Conservation (phyloP, 768 basidiomycete genomes). For the Tricholoma hemisulphureum region DNA sequence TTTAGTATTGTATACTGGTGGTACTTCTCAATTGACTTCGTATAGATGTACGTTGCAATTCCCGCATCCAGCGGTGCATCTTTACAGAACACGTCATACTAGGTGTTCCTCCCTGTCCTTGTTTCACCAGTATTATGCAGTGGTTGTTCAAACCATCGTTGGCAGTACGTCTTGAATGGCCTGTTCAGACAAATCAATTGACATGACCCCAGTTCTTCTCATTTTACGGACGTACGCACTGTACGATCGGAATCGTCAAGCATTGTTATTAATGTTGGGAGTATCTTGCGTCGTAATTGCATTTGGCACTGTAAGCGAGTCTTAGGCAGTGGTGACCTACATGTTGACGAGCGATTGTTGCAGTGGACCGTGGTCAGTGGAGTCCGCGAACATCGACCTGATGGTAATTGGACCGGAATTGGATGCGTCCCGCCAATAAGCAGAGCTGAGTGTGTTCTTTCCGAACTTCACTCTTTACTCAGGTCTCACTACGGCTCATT, state of each 20-base stretch:
- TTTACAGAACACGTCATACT: not conserved
- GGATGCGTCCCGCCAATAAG: conserved; percentile 24
- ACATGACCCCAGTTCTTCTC: conserved; percentile 26
- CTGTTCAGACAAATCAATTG: not conserved
- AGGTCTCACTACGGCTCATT: not conserved
- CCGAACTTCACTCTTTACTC: not conserved
- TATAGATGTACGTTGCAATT: conserved; percentile 7
- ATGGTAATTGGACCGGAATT: not conserved
- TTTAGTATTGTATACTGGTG: too few relatives aligned
- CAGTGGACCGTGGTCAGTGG: conserved; percentile 26
- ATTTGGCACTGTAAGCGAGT: conserved; percentile 24
- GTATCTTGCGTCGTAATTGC: conserved; percentile 26
- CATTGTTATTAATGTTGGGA: conserved; percentile 26
- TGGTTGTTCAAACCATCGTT: conserved; percentile 38
- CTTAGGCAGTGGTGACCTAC: not conserved
- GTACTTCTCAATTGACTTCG: not conserved
- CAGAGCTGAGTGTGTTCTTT: conserved; percentile 18
- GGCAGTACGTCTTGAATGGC: conserved; percentile 28
- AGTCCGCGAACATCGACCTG: not conserved
- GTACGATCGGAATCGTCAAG: conserved; percentile 28
- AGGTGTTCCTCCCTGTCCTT: conserved; percentile 25
- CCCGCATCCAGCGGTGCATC: not conserved
- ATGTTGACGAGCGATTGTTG: not conserved
- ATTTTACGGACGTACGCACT: conserved; percentile 43
- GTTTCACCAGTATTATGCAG: conserved; percentile 32